phyloP scores from a whole-genome alignment of 768 basidiomycete species.

The Lactarius akahatsu region DNA sequence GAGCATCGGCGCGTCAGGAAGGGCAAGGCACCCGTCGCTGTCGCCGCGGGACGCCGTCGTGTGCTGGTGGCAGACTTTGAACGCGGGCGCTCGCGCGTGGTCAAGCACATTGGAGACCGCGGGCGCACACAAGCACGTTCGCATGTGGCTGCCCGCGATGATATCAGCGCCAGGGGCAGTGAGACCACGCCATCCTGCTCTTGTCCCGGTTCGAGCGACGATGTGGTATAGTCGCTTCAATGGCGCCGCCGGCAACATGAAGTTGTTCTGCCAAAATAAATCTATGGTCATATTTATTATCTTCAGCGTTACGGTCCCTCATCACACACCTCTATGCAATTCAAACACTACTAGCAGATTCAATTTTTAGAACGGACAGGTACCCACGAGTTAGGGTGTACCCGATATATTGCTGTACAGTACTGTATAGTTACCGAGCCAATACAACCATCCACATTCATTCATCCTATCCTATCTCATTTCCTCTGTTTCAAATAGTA shows the following conservation, averaged over 20 bases:
- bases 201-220: background rate
- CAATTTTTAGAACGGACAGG: background rate
- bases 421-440: background rate
- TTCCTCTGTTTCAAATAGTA: background rate
- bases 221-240: conserved; percentile 11
- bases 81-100: conserved; percentile 28
- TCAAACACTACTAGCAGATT: background rate
- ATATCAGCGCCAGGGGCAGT: background rate
- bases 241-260: background rate
- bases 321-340: background rate
- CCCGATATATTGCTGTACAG: conserved; percentile 1
- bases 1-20: conserved; percentile 22
- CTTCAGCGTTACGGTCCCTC: background rate
- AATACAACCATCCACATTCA: background rate
- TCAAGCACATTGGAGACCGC: conserved; percentile 29
- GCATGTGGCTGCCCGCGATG: background rate
- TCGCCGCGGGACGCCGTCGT: background rate
- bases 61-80: conserved; percentile 17
- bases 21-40: conserved; percentile 25
- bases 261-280: background rate
- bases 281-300: background rate
- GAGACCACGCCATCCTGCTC: background rate
- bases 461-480: background rate
- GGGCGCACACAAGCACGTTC: background rate
- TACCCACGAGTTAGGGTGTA: background rate